Conservation (phyloP, 306 rosid species). For the Gynostemma pentaphyllum region DNA sequence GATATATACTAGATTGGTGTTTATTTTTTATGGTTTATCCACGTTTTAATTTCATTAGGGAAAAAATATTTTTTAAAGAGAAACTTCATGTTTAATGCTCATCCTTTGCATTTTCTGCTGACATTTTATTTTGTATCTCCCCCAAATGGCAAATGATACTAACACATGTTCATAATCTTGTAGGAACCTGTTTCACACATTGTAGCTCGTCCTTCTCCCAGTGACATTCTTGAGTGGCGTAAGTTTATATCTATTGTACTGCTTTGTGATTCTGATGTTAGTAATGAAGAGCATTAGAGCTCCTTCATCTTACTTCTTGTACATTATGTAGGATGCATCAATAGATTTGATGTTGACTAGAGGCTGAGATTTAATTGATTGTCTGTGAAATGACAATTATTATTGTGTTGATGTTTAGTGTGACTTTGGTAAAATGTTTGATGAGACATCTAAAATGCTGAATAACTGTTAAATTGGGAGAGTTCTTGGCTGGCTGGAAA, state of each 20-base stretch:
- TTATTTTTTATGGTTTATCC: not conserved
- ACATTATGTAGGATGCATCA: not conserved
- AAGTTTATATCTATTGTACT: slow-evolving; percentile 30
- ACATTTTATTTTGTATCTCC: not conserved
- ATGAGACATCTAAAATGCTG: not conserved
- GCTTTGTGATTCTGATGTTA: not conserved
- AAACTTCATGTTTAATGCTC: not conserved
- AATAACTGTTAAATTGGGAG: not conserved
- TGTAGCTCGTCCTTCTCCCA: slow-evolving; percentile 87
- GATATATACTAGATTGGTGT: not conserved
- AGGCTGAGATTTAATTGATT: not conserved
- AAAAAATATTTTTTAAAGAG: not conserved
- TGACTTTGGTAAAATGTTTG: not conserved
- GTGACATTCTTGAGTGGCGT: slow-evolving; percentile 99
- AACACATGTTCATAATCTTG: slow-evolving; percentile 15
- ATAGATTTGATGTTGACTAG: not conserved
- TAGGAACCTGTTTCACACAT: slow-evolving; percentile 99
- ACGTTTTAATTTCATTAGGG: not conserved
- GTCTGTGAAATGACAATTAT: not conserved
- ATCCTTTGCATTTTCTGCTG: not conserved
- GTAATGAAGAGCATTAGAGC: not conserved
- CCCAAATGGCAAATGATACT: slow-evolving; percentile 14
- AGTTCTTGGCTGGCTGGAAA: not conserved
- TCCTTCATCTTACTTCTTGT: not conserved
- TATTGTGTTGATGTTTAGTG: not conserved